Conservation (phyloP, 257 asterid genomes). For the Marsdenia floribunda region DNA sequence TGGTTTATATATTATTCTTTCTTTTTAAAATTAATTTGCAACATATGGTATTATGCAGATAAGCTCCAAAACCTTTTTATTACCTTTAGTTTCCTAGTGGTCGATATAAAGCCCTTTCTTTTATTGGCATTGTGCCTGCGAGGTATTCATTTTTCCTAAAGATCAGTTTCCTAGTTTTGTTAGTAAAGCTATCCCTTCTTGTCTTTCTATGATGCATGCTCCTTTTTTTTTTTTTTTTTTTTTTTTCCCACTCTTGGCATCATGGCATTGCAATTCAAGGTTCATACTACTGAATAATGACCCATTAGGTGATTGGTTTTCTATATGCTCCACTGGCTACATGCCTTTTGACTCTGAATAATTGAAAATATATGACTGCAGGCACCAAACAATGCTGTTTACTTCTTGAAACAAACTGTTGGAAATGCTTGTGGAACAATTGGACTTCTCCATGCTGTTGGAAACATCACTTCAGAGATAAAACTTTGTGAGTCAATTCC, state of each 20-base stretch:
- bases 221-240: background rate
- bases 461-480: constrained; percentile 79
- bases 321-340: background rate
- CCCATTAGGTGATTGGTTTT: background rate
- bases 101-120: background rate
- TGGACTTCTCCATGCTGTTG: constrained; percentile 96
- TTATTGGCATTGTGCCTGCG: background rate
- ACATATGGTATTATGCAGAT: background rate
- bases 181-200: background rate
- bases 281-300: background rate
- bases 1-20: background rate
- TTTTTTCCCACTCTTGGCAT: background rate
- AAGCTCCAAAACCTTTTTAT: background rate
- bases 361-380: constrained; percentile 34
- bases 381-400: constrained; percentile 59
- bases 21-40: background rate
- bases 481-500: constrained; percentile 52
- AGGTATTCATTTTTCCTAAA: background rate
- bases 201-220: background rate
- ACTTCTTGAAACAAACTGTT: constrained; percentile 93
- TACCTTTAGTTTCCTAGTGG: background rate
- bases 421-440: constrained; percentile 98
- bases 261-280: background rate
- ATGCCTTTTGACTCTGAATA: background rate
- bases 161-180: background rate